phyloP scores from a whole-genome alignment of 2,329 filamentous ascomycete genomes.

The Fusarium austroafricanum region DNA sequence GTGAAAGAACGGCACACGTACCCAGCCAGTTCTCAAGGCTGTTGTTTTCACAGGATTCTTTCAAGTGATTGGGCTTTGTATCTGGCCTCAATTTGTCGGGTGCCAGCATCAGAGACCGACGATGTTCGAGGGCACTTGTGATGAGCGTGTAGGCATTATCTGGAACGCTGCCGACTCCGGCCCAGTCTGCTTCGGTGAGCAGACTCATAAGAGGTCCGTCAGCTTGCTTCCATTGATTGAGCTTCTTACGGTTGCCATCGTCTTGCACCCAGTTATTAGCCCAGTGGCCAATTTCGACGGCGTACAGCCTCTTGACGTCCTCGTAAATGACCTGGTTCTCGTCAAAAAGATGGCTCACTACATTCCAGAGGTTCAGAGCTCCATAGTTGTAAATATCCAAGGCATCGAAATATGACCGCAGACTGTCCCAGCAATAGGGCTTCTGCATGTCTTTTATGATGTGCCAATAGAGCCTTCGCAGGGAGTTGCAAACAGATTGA shows the following conservation, averaged over 20 bases:
- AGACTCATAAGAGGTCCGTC: slow-evolving; percentile 46
- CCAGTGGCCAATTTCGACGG: slow-evolving; percentile 51
- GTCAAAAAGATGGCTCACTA: slow-evolving; percentile 55
- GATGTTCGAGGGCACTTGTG: slow-evolving; percentile 49
- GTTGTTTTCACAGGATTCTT: slow-evolving; percentile 42
- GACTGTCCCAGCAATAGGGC: slow-evolving; percentile 52
- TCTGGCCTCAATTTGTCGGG: slow-evolving; percentile 8
- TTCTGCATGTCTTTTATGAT: slow-evolving; percentile 51
- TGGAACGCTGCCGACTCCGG: slow-evolving; percentile 46
- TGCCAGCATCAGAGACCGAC: slow-evolving; percentile 46
- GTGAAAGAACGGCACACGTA: slow-evolving; percentile 32
- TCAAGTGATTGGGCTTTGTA: slow-evolving; percentile 44
- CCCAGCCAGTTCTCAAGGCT: slow-evolving; percentile 54
- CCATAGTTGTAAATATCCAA: slow-evolving; percentile 61
- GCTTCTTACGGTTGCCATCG: slow-evolving; percentile 47
- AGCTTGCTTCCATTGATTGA: slow-evolving; percentile 47
- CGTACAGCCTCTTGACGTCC: slow-evolving; percentile 42
- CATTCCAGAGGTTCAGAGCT: slow-evolving; percentile 61
- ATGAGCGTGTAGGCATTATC: slow-evolving; percentile 47
- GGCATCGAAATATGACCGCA: slow-evolving; percentile 62
- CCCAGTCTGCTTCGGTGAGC: slow-evolving; percentile 45
- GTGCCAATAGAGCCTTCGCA: slow-evolving; percentile 53
- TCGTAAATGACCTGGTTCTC: slow-evolving; percentile 54
- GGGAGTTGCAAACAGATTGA: slow-evolving; percentile 53
- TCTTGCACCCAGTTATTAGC: slow-evolving; percentile 52